These are phyloP conservation scores for Lentinula aciculospora DNA, from an alignment of 768 basidiomycete species.

Conservation along the genomic window DNA sequence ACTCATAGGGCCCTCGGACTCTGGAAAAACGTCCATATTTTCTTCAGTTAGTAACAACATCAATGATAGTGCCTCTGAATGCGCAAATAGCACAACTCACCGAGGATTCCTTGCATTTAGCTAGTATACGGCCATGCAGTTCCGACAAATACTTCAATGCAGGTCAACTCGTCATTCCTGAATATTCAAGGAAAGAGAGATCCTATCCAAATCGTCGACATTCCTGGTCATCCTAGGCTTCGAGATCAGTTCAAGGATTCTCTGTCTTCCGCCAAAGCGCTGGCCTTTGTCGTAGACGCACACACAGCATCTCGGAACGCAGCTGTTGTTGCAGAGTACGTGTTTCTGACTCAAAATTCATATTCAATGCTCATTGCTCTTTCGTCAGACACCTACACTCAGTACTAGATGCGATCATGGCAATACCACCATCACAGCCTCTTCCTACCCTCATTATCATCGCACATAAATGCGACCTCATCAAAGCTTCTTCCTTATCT, in stretches of 20 bases:
- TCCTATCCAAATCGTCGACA: constrained; percentile 55
- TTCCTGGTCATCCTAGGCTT: constrained; percentile 84
- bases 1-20: constrained; percentile 70
- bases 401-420: constrained; percentile 63
- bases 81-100: background rate
- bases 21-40: constrained; percentile 77
- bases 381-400: constrained; percentile 62
- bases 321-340: constrained; percentile 74
- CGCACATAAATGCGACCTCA: constrained; percentile 73
- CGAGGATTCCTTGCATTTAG: constrained; percentile 27
- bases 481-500: constrained; percentile 38
- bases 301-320: constrained; percentile 75
- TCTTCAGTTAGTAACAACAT: constrained; percentile 46
- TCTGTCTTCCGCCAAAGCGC: constrained; percentile 52
- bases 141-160: constrained; percentile 73
- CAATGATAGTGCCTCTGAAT: background rate
- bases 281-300: constrained; percentile 79
- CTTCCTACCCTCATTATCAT: constrained; percentile 60
- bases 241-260: constrained; percentile 68
- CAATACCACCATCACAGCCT: constrained; percentile 64
- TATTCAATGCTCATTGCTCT: background rate
- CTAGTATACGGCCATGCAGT: constrained; percentile 58
- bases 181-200: constrained; percentile 36
- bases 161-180: constrained; percentile 55
- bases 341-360: constrained; percentile 12